phyloP scores from a whole-genome alignment of 1,284 basidiomycete genomes.

The Trametes hirsuta region DNA sequence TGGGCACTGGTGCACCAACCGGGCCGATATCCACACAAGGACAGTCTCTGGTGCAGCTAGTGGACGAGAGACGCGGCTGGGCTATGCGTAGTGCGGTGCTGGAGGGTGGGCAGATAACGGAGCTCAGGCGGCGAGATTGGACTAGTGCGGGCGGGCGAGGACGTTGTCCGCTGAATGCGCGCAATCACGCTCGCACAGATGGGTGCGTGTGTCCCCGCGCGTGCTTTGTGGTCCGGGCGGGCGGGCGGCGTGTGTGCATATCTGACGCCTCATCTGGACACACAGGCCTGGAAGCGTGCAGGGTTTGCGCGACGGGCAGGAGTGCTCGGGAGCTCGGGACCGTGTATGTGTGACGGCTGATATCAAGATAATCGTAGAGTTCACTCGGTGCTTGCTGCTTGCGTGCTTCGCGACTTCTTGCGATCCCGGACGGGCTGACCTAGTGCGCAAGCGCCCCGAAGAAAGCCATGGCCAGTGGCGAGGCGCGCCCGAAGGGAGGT shows the following conservation, averaged over 20 bases:
- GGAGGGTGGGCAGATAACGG: conserved; percentile 12
- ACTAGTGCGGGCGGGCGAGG: conserved; percentile 3
- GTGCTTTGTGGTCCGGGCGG: conserved; percentile 8
- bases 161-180: background rate
- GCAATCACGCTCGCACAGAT: conserved; percentile 14
- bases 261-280: conserved; percentile 20
- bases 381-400: conserved; percentile 13
- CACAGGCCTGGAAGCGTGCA: conserved; percentile 9
- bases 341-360: conserved; percentile 23
- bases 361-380: conserved; percentile 28
- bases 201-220: conserved; percentile 16
- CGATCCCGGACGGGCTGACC: conserved; percentile 24
- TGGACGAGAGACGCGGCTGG: background rate
- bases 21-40: conserved; percentile 18
- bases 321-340: conserved; percentile 22
- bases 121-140: conserved; percentile 4
- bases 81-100: background rate
- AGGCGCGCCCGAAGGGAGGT: too few species aligned
- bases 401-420: conserved; percentile 25
- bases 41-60: conserved; percentile 29
- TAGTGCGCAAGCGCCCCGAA: conserved; percentile 11
- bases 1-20: conserved; percentile 24
- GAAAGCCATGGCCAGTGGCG: background rate
- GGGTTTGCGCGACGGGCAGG: conserved; percentile 12
- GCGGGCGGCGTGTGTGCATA: conserved; percentile 10